Conservation (phyloP, 1,284 basidiomycete species). For the Sporisorium exsertum region DNA sequence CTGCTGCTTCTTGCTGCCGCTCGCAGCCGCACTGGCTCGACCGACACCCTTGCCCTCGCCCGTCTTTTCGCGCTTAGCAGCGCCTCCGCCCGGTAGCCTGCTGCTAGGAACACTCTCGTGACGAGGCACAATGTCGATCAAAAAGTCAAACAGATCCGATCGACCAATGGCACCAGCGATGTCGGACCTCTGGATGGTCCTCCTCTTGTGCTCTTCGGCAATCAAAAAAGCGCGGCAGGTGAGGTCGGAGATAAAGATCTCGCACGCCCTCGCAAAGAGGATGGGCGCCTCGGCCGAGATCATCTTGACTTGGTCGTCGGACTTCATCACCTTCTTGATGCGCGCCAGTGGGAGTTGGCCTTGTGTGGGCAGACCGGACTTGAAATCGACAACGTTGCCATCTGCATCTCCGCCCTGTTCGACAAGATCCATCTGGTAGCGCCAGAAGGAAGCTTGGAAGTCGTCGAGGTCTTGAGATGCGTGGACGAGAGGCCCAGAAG, state of each 20-base stretch:
- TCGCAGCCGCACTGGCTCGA: slow-evolving; percentile 23
- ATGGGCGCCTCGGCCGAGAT: slow-evolving; percentile 69
- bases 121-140: slow-evolving; percentile 67
- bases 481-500: slow-evolving; percentile 43
- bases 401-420: slow-evolving; percentile 60
- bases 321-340: slow-evolving; percentile 69
- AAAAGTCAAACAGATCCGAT: slow-evolving; percentile 68
- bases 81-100: slow-evolving; percentile 44
- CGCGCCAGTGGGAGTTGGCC: slow-evolving; percentile 67
- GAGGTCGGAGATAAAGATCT: slow-evolving; percentile 69
- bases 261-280: slow-evolving; percentile 67
- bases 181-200: slow-evolving; percentile 67
- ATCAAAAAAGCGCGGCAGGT: slow-evolving; percentile 67
- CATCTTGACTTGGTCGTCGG: slow-evolving; percentile 68
- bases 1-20: slow-evolving; percentile 19
- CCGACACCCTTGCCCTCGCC: slow-evolving; percentile 38
- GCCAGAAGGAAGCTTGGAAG: slow-evolving; percentile 62
- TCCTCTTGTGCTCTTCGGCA: slow-evolving; percentile 65
- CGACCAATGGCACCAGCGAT: slow-evolving; percentile 64
- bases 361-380: slow-evolving; percentile 52
- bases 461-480: slow-evolving; percentile 51
- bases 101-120: slow-evolving; percentile 58
- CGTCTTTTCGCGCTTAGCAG: slow-evolving; percentile 49
- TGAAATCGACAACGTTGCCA: slow-evolving; percentile 61
- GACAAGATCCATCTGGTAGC: slow-evolving; percentile 64